Conservation (phyloP, 108 stramenopile species). For the Schizochytrium sp. region DNA sequence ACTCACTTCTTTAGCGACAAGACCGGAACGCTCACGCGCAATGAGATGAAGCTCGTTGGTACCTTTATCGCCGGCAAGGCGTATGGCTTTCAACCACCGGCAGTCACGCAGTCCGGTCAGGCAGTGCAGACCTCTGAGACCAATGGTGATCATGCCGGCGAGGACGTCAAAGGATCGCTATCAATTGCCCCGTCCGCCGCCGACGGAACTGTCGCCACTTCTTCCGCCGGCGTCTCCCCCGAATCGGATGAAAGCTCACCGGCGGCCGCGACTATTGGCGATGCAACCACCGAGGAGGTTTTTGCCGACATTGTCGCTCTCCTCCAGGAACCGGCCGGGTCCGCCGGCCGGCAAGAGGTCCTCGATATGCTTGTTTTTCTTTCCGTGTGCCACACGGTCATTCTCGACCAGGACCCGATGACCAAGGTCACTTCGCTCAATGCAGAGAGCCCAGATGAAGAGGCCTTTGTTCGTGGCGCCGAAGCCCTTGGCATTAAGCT, state of each 20-base stretch:
- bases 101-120: not conserved
- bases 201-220: too few relatives aligned
- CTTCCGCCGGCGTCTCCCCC: too few relatives aligned
- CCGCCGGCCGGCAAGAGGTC: not conserved
- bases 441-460: constrained; percentile 52
- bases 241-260: too few relatives aligned
- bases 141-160: too few relatives aligned
- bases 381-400: constrained; percentile 45
- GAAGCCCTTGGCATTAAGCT: not conserved
- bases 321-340: not conserved
- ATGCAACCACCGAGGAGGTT: not conserved
- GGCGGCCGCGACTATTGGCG: not conserved
- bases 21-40: constrained; percentile 92
- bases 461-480: constrained; percentile 44
- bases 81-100: constrained; percentile 53
- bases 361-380: constrained; percentile 26
- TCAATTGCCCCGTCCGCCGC: not conserved
- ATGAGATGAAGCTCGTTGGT: constrained; percentile 93
- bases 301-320: not conserved
- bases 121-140: not conserved
- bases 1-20: constrained; percentile 62
- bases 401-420: constrained; percentile 31
- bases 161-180: not conserved
- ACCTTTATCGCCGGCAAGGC: constrained; percentile 74
- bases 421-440: constrained; percentile 29